phyloP scores from a whole-genome alignment of 371 early-diverging fungal genomes.

The Mucor indicus region DNA sequence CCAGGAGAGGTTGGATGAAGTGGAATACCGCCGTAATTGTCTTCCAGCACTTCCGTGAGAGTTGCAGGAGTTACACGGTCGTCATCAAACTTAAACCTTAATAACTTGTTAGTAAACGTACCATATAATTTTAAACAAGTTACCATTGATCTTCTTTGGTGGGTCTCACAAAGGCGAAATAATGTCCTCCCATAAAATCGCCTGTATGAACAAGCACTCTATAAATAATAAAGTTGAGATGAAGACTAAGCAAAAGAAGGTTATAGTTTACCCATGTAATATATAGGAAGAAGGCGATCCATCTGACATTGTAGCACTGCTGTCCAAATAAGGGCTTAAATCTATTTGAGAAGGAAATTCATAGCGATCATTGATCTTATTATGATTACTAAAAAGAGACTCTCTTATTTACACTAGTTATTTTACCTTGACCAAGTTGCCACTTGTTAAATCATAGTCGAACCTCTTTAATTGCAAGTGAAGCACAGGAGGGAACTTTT shows the following conservation, averaged over 20 bases:
- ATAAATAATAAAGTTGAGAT: background rate
- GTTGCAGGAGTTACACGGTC: slow-evolving; percentile 88
- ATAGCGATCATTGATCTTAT: slow-evolving; percentile 93
- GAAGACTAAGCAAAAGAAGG: background rate
- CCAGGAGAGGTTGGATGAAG: slow-evolving; percentile 6
- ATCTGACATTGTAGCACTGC: slow-evolving; percentile 55
- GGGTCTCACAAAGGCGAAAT: slow-evolving; percentile 88
- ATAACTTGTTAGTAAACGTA: too few relatives aligned
- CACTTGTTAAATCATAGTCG: slow-evolving; percentile 88
- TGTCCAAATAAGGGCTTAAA: slow-evolving; percentile 72
- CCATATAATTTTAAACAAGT: slow-evolving; percentile 11
- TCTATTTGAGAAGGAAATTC: slow-evolving; percentile 89
- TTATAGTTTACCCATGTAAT: slow-evolving; percentile 66
- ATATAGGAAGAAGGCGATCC: slow-evolving; percentile 68
- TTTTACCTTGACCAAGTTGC: slow-evolving; percentile 79
- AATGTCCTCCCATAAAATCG: slow-evolving; percentile 94
- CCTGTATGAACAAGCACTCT: slow-evolving; percentile 97
- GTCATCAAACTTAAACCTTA: slow-evolving; percentile 96
- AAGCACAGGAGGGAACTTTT: slow-evolving; percentile 90
- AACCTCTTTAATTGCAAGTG: slow-evolving; percentile 97
- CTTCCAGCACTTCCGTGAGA: slow-evolving; percentile 87
- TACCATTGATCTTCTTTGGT: slow-evolving; percentile 74
- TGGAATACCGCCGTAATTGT: slow-evolving; percentile 90
- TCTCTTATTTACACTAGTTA: background rate
- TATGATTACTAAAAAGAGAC: too few relatives aligned